Percentiles rank a stretch among this genome's conserved stretches.
These are phyloP conservation scores for Pythium coloratum DNA, from an alignment of 352 stramenopile genomes.

Conservation along the genomic window DNA sequence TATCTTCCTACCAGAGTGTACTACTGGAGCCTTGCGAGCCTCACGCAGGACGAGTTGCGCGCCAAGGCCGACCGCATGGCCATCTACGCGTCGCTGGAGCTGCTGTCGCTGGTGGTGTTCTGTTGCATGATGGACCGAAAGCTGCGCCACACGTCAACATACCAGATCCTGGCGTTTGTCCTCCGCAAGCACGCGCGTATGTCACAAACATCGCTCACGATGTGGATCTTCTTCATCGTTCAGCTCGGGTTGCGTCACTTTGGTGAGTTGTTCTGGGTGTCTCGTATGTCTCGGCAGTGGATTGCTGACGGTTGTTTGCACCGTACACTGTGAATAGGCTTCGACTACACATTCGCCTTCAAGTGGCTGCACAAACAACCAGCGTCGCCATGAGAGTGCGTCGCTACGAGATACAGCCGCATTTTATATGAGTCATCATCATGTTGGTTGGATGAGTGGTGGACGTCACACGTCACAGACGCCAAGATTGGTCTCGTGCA, in stretches of 20 bases:
- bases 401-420: too few relatives aligned
- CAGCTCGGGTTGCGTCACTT: constrained; percentile 12
- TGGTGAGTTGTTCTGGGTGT: not conserved
- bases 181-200: constrained; percentile 31
- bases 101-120: constrained; percentile 2
- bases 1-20: constrained; percentile 8
- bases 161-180: constrained; percentile 32
- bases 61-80: not conserved
- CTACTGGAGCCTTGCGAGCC: constrained; percentile 9
- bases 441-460: too few relatives aligned
- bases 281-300: too few relatives aligned
- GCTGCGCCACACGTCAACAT: not conserved
- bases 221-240: constrained; percentile 24
- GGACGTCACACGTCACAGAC: not conserved
- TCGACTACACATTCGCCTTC: constrained; percentile 17
- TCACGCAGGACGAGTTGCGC: not conserved
- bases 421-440: too few relatives aligned
- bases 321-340: not conserved
- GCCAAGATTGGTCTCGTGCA: not conserved
- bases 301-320: too few relatives aligned
- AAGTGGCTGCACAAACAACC: not conserved
- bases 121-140: not conserved
- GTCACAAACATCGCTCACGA: constrained; percentile 14
- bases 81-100: not conserved
- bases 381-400: too few relatives aligned